These are phyloP conservation scores for Aechmea fasciata DNA, from an alignment of 176 grass and related monocot species.

Conservation along the genomic window DNA sequence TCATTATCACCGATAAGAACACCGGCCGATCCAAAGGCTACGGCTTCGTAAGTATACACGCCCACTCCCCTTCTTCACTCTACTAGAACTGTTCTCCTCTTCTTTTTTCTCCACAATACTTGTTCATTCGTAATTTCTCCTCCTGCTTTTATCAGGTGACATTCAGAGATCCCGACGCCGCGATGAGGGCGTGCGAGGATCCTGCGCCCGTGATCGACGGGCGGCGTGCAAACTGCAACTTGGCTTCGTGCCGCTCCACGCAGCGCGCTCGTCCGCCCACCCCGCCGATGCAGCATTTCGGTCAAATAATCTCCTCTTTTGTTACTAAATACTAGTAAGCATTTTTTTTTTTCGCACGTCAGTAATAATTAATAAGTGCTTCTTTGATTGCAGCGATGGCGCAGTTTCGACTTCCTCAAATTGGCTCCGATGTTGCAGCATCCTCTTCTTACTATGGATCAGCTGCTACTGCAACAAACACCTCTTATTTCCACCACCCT, in stretches of 20 bases:
- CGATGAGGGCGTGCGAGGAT: conserved; percentile 42
- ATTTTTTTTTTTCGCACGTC: not conserved
- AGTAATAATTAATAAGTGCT: not conserved
- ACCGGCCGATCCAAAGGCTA: conserved; percentile 56
- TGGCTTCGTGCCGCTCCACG: conserved; percentile 33
- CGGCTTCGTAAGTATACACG: conserved; percentile 35
- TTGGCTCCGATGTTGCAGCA: conserved; percentile 6
- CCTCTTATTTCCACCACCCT: conserved; percentile 38
- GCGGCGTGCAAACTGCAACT: conserved; percentile 46
- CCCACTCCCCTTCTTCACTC: not conserved
- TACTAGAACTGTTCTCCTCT: not conserved
- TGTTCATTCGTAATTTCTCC: conserved; percentile 9
- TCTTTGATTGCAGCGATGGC: conserved; percentile 19
- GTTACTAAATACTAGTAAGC: not conserved
- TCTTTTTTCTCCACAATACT: conserved; percentile 6
- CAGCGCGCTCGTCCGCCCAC: conserved; percentile 3
- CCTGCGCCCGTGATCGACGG: conserved; percentile 51
- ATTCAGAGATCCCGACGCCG: conserved; percentile 34
- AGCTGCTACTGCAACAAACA: not conserved
- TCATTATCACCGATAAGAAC: conserved; percentile 59
- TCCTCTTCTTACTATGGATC: conserved; percentile 34
- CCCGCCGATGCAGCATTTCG: conserved; percentile 14
- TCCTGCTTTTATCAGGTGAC: conserved; percentile 28
- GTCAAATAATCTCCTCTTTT: conserved; percentile 1
- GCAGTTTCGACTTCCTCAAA: conserved; percentile 14